Evolutionary conservation across 129 eudicot genomes (phyloP).

Genomic region (Helianthus tuberosus): DNA sequence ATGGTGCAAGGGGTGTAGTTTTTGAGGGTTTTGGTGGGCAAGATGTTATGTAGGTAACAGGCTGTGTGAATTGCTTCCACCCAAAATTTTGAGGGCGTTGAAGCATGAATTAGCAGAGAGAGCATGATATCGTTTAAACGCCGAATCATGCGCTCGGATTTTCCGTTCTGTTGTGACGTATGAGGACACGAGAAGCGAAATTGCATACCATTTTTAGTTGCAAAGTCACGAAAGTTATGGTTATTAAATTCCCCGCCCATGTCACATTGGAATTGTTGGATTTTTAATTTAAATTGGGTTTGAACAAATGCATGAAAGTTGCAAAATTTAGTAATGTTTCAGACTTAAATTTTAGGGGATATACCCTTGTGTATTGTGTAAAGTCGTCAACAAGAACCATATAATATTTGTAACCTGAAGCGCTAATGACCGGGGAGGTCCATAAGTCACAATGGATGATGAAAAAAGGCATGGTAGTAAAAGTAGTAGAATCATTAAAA

Average conservation of each 20-base stretch:
- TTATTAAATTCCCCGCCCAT: too few species aligned
- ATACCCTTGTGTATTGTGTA: background rate
- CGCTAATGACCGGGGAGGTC: background rate
- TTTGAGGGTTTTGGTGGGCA: too few species aligned
- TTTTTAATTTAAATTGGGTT: background rate
- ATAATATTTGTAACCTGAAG: background rate
- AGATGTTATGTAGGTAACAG: too few species aligned
- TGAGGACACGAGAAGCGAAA: background rate
- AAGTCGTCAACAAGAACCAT: background rate
- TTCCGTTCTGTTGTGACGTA: background rate
- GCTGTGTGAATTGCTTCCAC: too few species aligned
- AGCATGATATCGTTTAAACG: background rate
- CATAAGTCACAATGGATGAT: background rate
- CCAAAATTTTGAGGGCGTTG: too few species aligned
- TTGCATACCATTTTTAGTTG: background rate
- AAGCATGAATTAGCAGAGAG: background rate
- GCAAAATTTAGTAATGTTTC: background rate
- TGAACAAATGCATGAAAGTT: background rate
- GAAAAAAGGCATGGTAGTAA: background rate
- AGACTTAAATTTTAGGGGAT: background rate
- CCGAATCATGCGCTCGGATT: background rate
- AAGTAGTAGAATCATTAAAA: background rate
- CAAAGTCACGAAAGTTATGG: background rate
- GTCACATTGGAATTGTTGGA: background rate
- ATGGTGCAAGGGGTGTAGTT: background rate